These are phyloP conservation scores for Herpotrichia juniperi DNA, from an alignment of 2,329 filamentous ascomycete species.

Conservation along the genomic window DNA sequence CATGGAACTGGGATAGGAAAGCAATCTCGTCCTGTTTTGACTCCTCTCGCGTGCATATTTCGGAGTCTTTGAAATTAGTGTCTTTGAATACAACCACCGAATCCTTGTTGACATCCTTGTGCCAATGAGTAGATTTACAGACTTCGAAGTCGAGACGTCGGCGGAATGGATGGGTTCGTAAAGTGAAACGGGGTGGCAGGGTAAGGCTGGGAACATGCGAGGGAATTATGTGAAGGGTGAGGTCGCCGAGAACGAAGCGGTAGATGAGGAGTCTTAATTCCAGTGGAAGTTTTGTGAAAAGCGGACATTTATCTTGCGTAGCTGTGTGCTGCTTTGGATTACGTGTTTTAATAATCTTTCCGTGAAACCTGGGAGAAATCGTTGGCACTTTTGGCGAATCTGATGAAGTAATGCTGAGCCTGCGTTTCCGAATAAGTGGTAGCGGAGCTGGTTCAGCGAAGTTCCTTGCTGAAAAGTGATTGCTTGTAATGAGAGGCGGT, in stretches of 20 bases:
- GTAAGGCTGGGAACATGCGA: slow-evolving; percentile 6
- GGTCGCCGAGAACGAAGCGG: neutral
- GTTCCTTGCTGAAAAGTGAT: too few species aligned
- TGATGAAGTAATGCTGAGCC: too few species aligned
- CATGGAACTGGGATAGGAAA: too few species aligned
- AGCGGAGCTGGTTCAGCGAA: too few species aligned
- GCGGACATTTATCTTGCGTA: neutral
- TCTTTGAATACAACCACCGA: too few species aligned
- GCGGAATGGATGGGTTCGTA: neutral
- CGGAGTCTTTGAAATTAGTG: too few species aligned
- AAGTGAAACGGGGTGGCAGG: neutral
- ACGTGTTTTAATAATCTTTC: neutral
- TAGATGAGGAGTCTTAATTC: slow-evolving; percentile 6
- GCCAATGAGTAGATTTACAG: neutral
- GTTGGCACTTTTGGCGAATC: neutral
- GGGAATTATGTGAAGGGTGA: slow-evolving; percentile 8
- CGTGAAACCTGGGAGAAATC: too few species aligned
- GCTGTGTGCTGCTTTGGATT: neutral
- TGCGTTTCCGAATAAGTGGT: too few species aligned
- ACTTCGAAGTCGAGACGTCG: slow-evolving; percentile 4
- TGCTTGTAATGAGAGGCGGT: too few species aligned
- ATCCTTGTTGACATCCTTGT: neutral
- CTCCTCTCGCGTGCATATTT: too few species aligned
- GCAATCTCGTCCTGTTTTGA: too few species aligned
- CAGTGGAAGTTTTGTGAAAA: slow-evolving; percentile 5